Evolutionary conservation across 75 land plant genomes (phyloP).

Genomic region (Picea glauca): DNA sequence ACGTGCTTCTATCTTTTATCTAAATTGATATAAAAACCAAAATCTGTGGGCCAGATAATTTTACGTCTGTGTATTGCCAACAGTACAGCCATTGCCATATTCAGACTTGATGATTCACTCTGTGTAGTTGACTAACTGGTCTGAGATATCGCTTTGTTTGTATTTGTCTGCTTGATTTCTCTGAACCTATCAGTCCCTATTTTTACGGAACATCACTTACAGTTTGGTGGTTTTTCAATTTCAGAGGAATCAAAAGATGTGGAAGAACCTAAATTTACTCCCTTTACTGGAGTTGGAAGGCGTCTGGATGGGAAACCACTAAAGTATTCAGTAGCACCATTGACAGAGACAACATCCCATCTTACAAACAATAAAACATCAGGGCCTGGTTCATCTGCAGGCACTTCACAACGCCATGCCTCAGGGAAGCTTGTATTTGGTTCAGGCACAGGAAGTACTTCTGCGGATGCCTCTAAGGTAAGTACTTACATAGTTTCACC

Average conservation of each 20-base stretch:
- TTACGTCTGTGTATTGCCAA: too few relatives aligned
- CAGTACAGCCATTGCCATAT: too few relatives aligned
- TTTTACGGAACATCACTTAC: too few relatives aligned
- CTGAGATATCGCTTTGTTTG: too few relatives aligned
- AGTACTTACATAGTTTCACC: neutral
- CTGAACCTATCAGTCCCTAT: too few relatives aligned
- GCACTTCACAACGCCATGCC: conserved; percentile 14
- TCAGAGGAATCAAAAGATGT: conserved; percentile 29
- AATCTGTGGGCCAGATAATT: too few relatives aligned
- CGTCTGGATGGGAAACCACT: conserved; percentile 71
- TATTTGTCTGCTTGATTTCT: too few relatives aligned
- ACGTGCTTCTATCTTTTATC: too few relatives aligned
- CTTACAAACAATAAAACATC: conserved; percentile 12
- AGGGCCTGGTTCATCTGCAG: conserved; percentile 11
- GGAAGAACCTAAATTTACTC: conserved; percentile 59
- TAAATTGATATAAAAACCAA: too few relatives aligned
- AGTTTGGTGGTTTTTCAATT: conserved; percentile 17
- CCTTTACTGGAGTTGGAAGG: conserved; percentile 74
- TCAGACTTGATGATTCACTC: too few relatives aligned
- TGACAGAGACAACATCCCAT: conserved; percentile 5
- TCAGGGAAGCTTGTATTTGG: conserved; percentile 95
- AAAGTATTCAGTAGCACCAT: conserved; percentile 2
- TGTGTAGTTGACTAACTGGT: too few relatives aligned
- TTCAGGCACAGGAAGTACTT: conserved; percentile 29
- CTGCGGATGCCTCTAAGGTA: conserved; percentile 49